Percentiles rank a stretch among this genome's conserved stretches.
These are phyloP conservation scores for Endocalyx cinctus DNA, from an alignment of 2,329 filamentous ascomycete genomes.

Conservation along the genomic window DNA sequence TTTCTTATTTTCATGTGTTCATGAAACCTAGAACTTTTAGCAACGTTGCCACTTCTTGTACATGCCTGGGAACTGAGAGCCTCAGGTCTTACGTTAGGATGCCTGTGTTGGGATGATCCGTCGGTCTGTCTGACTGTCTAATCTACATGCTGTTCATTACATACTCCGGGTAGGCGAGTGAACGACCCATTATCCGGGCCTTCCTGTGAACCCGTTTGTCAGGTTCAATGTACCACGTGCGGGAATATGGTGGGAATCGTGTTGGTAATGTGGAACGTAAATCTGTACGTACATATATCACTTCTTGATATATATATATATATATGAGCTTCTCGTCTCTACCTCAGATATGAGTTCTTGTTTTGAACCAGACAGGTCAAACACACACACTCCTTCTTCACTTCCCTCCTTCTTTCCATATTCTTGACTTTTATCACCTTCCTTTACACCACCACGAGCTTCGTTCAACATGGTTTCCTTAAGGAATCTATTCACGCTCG, in stretches of 20 bases:
- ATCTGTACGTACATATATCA: no score
- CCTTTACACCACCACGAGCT: conserved; percentile 6
- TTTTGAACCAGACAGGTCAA: no score
- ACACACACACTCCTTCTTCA: conserved; percentile 6
- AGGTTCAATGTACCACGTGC: no score
- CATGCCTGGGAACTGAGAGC: no score
- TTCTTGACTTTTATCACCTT: conserved; percentile 1
- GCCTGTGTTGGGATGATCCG: conserved; percentile 2
- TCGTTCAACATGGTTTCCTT: conserved; percentile 20
- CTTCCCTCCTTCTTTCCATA: background rate
- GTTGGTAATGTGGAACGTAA: no score
- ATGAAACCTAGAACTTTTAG: conserved; percentile 11
- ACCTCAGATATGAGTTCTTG: no score
- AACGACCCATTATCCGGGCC: no score
- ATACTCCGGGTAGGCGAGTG: no score
- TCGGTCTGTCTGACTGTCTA: background rate
- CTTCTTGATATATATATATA: background rate
- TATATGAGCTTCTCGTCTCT: background rate
- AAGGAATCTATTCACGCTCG: conserved; percentile 16
- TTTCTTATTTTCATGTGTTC: no score
- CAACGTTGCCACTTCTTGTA: conserved; percentile 23
- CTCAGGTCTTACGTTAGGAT: conserved; percentile 1
- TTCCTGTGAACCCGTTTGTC: no score
- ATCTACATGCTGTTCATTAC: no score
- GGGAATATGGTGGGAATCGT: no score